These are phyloP conservation scores for Kwoniella heveanensis DNA, from an alignment of 768 basidiomycete genomes.

Conservation along the genomic window DNA sequence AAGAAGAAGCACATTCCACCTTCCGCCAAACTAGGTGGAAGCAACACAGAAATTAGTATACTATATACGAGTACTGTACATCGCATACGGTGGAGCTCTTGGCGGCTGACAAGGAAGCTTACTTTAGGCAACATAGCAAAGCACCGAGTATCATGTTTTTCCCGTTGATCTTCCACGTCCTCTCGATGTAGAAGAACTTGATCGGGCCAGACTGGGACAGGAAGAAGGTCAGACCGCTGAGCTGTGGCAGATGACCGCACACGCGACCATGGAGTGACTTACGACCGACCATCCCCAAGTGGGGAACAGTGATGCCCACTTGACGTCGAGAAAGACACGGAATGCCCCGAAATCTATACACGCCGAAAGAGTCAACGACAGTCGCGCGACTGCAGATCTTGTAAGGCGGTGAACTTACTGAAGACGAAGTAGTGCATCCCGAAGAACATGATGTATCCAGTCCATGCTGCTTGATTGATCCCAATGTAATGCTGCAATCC, in stretches of 20 bases:
- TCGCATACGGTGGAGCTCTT: too few species aligned
- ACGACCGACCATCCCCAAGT: background rate
- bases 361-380: too few species aligned
- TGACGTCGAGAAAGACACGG: conserved; percentile 6
- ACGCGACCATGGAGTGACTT: background rate
- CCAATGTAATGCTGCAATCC: too few species aligned
- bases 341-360: conserved; percentile 1
- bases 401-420: too few species aligned
- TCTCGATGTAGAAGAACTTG: conserved; percentile 4
- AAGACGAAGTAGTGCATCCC: conserved; percentile 6
- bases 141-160: background rate
- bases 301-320: background rate
- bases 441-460: background rate
- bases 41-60: too few species aligned
- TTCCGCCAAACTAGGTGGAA: too few species aligned
- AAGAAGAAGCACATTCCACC: too few species aligned
- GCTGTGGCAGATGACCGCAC: too few species aligned
- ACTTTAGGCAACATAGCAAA: background rate
- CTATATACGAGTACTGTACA: too few species aligned
- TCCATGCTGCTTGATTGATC: background rate
- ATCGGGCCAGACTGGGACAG: background rate
- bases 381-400: too few species aligned
- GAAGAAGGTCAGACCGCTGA: too few species aligned
- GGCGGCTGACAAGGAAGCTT: too few species aligned
- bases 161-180: background rate